Conservation (phyloP, 176 grass and related monocot species). For the Puya raimondii region DNA sequence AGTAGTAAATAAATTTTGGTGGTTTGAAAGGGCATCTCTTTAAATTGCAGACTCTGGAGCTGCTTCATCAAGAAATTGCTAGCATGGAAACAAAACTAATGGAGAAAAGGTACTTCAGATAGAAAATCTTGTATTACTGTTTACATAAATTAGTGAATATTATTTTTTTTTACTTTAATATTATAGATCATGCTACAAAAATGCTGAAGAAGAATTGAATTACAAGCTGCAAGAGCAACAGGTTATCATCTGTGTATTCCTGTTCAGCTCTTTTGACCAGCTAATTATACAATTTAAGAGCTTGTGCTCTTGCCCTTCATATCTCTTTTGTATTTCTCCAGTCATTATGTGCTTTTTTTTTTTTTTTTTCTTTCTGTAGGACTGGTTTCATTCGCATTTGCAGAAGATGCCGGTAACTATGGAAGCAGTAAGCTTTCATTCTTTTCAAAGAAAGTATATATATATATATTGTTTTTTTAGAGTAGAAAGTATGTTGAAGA, state of each 20-base stretch:
- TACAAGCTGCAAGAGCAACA: slow-evolving; percentile 46
- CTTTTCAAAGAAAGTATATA: neutral
- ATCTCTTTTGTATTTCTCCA: slow-evolving; percentile 1
- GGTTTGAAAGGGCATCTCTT: neutral
- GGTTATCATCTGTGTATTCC: slow-evolving; percentile 28
- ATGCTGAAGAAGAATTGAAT: slow-evolving; percentile 36
- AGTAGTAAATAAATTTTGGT: neutral
- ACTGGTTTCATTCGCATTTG: slow-evolving; percentile 33
- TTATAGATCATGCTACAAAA: slow-evolving; percentile 52
- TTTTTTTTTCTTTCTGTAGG: slow-evolving; percentile 22
- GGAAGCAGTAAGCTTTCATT: slow-evolving; percentile 35
- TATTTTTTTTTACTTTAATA: neutral
- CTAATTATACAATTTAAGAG: neutral
- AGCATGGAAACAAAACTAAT: slow-evolving; percentile 31
- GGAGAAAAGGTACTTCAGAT: slow-evolving; percentile 41
- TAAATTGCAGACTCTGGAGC: slow-evolving; percentile 61
- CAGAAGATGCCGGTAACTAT: slow-evolving; percentile 19
- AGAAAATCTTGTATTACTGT: neutral
- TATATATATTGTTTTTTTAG: neutral
- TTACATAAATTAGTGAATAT: neutral
- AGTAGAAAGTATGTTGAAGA: too few relatives aligned
- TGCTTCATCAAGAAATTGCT: slow-evolving; percentile 67
- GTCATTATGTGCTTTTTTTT: neutral
- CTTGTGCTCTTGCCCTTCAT: slow-evolving; percentile 10
- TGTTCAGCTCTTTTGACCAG: slow-evolving; percentile 13